phyloP scores from a whole-genome alignment of 2,329 filamentous ascomycete genomes.

The Calonectria hongkongensis region DNA sequence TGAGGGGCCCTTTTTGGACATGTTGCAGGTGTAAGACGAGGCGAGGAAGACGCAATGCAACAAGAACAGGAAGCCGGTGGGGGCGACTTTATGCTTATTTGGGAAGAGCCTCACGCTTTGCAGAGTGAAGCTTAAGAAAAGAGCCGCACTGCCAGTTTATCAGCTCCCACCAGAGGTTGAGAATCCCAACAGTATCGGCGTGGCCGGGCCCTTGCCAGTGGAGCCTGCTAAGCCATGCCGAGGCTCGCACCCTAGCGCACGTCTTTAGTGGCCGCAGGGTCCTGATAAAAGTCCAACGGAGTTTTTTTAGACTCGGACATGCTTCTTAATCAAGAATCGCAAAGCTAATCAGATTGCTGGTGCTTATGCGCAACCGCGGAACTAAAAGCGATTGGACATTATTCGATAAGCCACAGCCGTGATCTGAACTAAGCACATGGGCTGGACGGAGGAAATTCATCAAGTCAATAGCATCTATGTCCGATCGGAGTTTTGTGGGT shows the following conservation, averaged over 20 bases:
- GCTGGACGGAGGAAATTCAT: neutral
- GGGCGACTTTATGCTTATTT: constrained; percentile 17
- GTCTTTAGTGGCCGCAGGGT: neutral
- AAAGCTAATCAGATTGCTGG: too few species aligned
- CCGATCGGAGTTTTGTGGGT: constrained; percentile 2
- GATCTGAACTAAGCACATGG: neutral
- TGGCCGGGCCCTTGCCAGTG: constrained; percentile 29
- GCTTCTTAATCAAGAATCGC: neutral
- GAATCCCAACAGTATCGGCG: constrained; percentile 38
- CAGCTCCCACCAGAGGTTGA: constrained; percentile 23
- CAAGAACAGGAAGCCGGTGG: neutral
- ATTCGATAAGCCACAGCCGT: neutral
- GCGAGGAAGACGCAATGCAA: constrained; percentile 17
- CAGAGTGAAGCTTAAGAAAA: constrained; percentile 5
- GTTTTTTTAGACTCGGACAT: constrained; percentile 16
- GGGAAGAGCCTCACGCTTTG: neutral
- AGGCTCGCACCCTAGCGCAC: constrained; percentile 29
- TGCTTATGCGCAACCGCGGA: neutral
- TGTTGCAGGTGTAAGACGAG: constrained; percentile 19
- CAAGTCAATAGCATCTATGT: neutral
- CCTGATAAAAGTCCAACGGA: constrained; percentile 30
- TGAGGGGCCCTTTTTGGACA: constrained; percentile 49
- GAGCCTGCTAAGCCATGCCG: constrained; percentile 29
- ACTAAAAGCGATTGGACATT: neutral
- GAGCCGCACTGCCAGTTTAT: constrained; percentile 30